Base-by-base conservation (phyloP, 2,329 filamentous ascomycete genomes). In the Cercospora canescens region DNA sequence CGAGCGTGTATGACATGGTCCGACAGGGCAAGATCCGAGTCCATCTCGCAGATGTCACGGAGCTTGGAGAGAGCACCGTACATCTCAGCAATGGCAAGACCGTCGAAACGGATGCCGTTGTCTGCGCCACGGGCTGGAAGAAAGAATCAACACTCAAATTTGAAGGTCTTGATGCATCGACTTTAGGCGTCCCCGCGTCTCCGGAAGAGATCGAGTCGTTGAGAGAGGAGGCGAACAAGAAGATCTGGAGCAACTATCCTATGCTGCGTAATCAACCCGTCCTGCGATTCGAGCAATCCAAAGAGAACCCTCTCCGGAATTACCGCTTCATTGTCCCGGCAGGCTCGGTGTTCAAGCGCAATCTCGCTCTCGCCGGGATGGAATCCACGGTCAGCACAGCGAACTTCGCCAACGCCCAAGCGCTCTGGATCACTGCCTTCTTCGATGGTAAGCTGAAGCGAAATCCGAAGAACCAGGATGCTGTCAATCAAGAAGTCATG, bases 1-100 rank as follows among this genome's bases (percentile, higher is more conserved):
- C 30, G 30, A 62, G 61, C 52, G 78, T 80, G 32, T 62, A 62
- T 34, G 41, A 54, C 2, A 32, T 57, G 14, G 60, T 57, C 12
- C 57, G 48, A n/a, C 26, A 35, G 21, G 54, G 58, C 1, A 54
- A 62, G n/a, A 45, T 67, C 7, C 3, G 52, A n/a, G 58, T 35
- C 1, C 55, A 65, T 48, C 59, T 62, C 18, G 65, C 56, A 9
- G 65, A 65, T 18, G 30, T 67, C 12, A 32, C 18, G 12, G 35
- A 52, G 11, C 39, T 65, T 2, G 14, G 21, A 11, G 34, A 57
- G 7, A 21, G 30, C 14, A 21, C 21, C 18, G 32, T 62, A 3
- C 35, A 26, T n/a, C 30, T 58, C n/a, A 64, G 54, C 35, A 24
- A 28, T 14, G 41, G 57, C 1, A 30, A 28, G 5, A 8, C 58